These are phyloP conservation scores for Ogataea siamensis DNA, from an alignment of 805 yeast species.

Conservation along the genomic window DNA sequence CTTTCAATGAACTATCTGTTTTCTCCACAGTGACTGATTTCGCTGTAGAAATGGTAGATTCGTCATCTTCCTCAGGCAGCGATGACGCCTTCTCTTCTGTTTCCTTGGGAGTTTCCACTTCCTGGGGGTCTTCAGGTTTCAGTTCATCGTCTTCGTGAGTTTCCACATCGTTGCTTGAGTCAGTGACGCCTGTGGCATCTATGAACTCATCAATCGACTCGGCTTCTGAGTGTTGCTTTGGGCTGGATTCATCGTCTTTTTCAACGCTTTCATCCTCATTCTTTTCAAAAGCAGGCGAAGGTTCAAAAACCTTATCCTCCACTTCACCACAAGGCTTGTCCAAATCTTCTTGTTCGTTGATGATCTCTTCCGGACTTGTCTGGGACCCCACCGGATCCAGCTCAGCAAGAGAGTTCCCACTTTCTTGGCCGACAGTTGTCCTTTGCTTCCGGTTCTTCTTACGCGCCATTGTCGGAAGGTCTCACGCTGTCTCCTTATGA, in stretches of 20 bases:
- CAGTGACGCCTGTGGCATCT: slow-evolving; percentile 5
- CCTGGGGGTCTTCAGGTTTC: no score
- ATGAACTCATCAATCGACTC: slow-evolving; percentile 4
- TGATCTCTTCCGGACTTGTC: neutral
- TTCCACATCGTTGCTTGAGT: neutral
- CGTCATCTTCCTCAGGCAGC: slow-evolving; percentile 1
- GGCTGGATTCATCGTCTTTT: no score
- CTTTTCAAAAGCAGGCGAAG: no score
- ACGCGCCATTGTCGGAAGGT: slow-evolving; percentile 2
- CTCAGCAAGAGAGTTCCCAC: neutral
- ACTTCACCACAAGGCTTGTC: neutral
- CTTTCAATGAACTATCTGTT: neutral
- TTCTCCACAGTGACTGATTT: slow-evolving; percentile 3
- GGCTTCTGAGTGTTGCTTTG: neutral
- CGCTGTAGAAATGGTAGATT: slow-evolving; percentile 3
- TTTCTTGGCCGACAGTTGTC: neutral
- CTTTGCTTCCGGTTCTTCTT: slow-evolving; percentile 10
- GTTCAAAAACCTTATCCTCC: no score
- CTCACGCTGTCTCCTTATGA: neutral
- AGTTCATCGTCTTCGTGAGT: neutral
- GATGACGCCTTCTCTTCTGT: no score
- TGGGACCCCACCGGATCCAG: neutral
- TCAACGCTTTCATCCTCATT: no score
- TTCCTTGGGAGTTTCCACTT: no score
- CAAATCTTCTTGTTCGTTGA: neutral